Evolutionary conservation across 176 grass and related monocot species (phyloP).

Genomic region (Zoysia japonica): DNA sequence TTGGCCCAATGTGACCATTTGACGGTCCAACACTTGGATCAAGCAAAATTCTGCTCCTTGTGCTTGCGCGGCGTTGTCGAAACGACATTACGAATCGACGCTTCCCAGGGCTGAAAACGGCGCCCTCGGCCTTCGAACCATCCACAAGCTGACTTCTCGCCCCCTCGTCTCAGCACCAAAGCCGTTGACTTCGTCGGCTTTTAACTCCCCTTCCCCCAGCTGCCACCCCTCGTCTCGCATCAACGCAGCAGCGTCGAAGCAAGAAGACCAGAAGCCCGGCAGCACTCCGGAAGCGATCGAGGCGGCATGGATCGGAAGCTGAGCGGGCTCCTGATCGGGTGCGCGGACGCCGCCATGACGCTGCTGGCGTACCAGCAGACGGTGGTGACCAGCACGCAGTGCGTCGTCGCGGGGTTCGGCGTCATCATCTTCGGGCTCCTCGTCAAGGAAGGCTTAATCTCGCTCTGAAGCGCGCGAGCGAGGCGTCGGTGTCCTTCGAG

Average conservation of each 20-base stretch:
- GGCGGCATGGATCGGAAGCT: slow-evolving; percentile 58
- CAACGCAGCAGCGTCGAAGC: slow-evolving; percentile 27
- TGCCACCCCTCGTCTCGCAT: neutral
- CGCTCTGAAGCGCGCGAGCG: slow-evolving; percentile 47
- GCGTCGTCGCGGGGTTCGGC: slow-evolving; percentile 65
- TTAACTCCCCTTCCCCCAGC: slow-evolving; percentile 15
- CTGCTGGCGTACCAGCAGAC: slow-evolving; percentile 83
- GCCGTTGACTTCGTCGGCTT: slow-evolving; percentile 47
- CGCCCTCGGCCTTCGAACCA: slow-evolving; percentile 3
- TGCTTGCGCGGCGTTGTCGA: neutral
- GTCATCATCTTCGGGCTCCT: slow-evolving; percentile 75
- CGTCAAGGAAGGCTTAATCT: slow-evolving; percentile 95
- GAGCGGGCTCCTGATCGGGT: slow-evolving; percentile 87
- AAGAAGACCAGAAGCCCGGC: neutral
- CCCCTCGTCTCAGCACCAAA: slow-evolving; percentile 17
- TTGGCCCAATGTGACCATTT: neutral
- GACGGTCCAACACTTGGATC: neutral
- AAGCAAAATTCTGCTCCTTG: neutral
- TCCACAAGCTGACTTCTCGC: slow-evolving; percentile 23
- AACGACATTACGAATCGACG: slow-evolving; percentile 2
- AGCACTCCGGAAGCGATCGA: neutral
- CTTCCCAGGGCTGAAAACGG: slow-evolving; percentile 16
- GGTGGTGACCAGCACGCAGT: slow-evolving; percentile 72
- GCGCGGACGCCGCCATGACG: slow-evolving; percentile 72
- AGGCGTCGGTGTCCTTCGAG: neutral